Conservation (phyloP, 2,329 filamentous ascomycete species). For the Hypoxylon sp. region DNA sequence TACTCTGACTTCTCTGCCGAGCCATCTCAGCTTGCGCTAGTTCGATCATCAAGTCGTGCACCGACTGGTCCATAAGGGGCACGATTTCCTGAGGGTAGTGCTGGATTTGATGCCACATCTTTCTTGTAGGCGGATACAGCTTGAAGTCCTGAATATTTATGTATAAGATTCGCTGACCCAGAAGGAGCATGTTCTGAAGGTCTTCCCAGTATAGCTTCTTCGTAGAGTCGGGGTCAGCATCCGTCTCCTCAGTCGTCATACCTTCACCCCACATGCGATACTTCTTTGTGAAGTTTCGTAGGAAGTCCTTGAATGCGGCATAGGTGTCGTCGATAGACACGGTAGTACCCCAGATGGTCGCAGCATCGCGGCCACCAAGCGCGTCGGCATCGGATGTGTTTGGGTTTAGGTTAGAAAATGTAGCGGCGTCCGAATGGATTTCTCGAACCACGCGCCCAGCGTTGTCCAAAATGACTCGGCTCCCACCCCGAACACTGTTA, state of each 20-base stretch:
- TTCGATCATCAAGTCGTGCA: slow-evolving; percentile 93
- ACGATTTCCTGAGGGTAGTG: slow-evolving; percentile 96
- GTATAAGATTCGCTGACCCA: slow-evolving; percentile 85
- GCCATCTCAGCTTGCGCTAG: slow-evolving; percentile 82
- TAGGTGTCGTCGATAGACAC: slow-evolving; percentile 92
- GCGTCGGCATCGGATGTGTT: slow-evolving; percentile 91
- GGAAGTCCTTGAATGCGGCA: slow-evolving; percentile 86
- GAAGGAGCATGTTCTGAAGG: slow-evolving; percentile 87
- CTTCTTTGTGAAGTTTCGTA: slow-evolving; percentile 90
- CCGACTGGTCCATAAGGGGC: slow-evolving; percentile 91
- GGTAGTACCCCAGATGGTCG: slow-evolving; percentile 96
- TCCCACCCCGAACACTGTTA: slow-evolving; percentile 59
- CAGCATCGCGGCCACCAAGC: slow-evolving; percentile 80
- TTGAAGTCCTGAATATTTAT: slow-evolving; percentile 89
- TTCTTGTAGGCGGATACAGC: slow-evolving; percentile 88
- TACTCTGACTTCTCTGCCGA: slow-evolving; percentile 61
- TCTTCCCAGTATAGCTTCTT: slow-evolving; percentile 85
- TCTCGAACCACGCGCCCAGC: slow-evolving; percentile 65
- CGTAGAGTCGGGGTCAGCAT: slow-evolving; percentile 73
- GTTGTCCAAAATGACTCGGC: slow-evolving; percentile 67
- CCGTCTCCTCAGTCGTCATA: slow-evolving; percentile 77
- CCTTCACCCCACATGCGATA: slow-evolving; percentile 93
- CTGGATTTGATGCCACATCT: slow-evolving; percentile 94
- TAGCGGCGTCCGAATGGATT: slow-evolving; percentile 65
- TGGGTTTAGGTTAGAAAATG: slow-evolving; percentile 72